phyloP scores from a whole-genome alignment of 768 basidiomycete genomes.

The Lyophyllum shimeji region DNA sequence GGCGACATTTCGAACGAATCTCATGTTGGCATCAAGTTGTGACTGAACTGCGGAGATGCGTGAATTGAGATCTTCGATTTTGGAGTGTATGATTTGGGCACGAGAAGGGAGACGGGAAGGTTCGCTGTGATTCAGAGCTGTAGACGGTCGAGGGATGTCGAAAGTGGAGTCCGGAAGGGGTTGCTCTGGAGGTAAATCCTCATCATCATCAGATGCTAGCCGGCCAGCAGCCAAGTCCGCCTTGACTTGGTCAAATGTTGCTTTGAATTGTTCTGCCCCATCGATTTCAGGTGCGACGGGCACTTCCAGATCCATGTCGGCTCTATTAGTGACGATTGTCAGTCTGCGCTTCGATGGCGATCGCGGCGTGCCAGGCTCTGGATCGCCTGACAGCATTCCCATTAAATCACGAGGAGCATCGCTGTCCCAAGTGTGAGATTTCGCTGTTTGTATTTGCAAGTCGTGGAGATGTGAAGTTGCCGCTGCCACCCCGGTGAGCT shows the following conservation, averaged over 20 bases:
- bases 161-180: neutral
- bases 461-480: conserved; percentile 83
- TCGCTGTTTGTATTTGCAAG: conserved; percentile 40
- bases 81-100: conserved; percentile 54
- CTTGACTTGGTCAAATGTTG: conserved; percentile 86
- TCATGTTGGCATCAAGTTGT: conserved; percentile 67
- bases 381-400: conserved; percentile 37
- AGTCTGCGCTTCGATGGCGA: conserved; percentile 26
- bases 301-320: conserved; percentile 39
- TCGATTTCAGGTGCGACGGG: conserved; percentile 56
- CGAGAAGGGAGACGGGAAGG: conserved; percentile 47
- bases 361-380: conserved; percentile 20
- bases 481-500: conserved; percentile 82
- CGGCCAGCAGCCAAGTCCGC: conserved; percentile 69
- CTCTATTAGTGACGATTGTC: conserved; percentile 26
- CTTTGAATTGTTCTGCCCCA: conserved; percentile 68
- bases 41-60: conserved; percentile 52
- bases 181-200: conserved; percentile 11
- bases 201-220: conserved; percentile 26
- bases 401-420: conserved; percentile 39
- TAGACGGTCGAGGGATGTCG: conserved; percentile 12
- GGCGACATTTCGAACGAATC: conserved; percentile 77
- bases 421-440: conserved; percentile 41
- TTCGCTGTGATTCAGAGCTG: conserved; percentile 22
- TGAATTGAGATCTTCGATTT: conserved; percentile 64